These are phyloP conservation scores for Melastoma malabathricum DNA, from an alignment of 345 rosid species.

Conservation along the genomic window DNA sequence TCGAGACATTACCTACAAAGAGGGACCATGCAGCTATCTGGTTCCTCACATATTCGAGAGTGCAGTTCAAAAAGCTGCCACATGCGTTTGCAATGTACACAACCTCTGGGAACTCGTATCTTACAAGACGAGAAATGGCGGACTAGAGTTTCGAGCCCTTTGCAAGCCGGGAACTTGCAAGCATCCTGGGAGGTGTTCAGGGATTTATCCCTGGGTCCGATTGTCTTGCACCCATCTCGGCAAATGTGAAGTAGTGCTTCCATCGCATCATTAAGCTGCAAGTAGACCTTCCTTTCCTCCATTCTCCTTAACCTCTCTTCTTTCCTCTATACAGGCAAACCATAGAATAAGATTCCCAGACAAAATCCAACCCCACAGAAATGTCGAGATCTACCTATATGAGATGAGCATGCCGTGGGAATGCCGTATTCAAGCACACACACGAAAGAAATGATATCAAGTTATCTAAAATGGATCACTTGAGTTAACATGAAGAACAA, in stretches of 20 bases:
- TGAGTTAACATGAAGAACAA: too few species aligned
- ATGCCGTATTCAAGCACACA: too few species aligned
- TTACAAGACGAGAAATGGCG: conserved; percentile 73
- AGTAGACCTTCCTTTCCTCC: conserved; percentile 51
- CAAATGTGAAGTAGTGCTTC: conserved; percentile 88
- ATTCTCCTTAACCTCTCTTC: conserved; percentile 38
- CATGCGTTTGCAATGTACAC: conserved; percentile 69
- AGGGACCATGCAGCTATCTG: conserved; percentile 72
- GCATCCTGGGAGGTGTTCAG: conserved; percentile 36
- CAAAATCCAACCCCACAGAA: too few species aligned
- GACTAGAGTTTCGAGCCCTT: conserved; percentile 60
- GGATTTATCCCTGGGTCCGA: conserved; percentile 63
- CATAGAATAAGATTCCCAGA: neutral
- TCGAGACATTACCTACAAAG: conserved; percentile 53
- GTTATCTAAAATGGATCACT: too few species aligned
- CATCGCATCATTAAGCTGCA: conserved; percentile 66
- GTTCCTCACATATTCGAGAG: conserved; percentile 60
- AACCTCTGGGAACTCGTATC: conserved; percentile 57
- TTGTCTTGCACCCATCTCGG: conserved; percentile 72
- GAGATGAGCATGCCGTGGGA: neutral
- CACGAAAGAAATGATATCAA: too few species aligned
- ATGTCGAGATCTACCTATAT: neutral
- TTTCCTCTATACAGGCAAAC: conserved; percentile 25
- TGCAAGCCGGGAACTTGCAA: conserved; percentile 72
- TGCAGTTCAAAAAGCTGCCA: conserved; percentile 93